phyloP scores from a whole-genome alignment of 176 grass and related monocot species.

The Oryza meridionalis region DNA sequence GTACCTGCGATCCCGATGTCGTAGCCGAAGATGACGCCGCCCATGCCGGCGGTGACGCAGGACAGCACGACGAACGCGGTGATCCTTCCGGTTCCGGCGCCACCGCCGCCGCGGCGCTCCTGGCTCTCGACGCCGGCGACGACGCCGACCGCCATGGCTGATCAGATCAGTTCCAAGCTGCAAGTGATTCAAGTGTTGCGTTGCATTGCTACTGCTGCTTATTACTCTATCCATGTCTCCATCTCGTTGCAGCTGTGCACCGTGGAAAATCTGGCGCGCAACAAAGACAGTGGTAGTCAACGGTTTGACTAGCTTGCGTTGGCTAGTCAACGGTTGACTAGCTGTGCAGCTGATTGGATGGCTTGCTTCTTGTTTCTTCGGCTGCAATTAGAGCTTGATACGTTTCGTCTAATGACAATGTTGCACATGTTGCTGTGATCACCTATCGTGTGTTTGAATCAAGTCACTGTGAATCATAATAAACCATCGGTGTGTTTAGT shows the following conservation, averaged over 20 bases:
- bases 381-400: not conserved
- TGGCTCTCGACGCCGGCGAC: constrained; percentile 4
- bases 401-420: not conserved
- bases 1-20: constrained; percentile 78
- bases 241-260: not conserved
- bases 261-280: not conserved
- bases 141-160: constrained; percentile 48
- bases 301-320: constrained; percentile 27
- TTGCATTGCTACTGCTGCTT: not conserved
- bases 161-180: not conserved
- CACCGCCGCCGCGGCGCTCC: not conserved
- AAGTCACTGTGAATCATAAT: not conserved
- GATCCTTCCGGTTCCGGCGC: constrained; percentile 26
- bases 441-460: not conserved
- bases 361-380: not conserved
- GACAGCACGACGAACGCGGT: constrained; percentile 72
- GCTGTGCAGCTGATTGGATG: not conserved
- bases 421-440: not conserved
- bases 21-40: constrained; percentile 80
- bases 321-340: not conserved
- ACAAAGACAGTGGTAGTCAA: constrained; percentile 9
- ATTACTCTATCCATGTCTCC: not conserved
- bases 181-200: not conserved
- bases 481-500: too few relatives aligned
- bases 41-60: constrained; percentile 82